Conservation (phyloP, 768 basidiomycete species). For the Xanthoconium stramineum region DNA sequence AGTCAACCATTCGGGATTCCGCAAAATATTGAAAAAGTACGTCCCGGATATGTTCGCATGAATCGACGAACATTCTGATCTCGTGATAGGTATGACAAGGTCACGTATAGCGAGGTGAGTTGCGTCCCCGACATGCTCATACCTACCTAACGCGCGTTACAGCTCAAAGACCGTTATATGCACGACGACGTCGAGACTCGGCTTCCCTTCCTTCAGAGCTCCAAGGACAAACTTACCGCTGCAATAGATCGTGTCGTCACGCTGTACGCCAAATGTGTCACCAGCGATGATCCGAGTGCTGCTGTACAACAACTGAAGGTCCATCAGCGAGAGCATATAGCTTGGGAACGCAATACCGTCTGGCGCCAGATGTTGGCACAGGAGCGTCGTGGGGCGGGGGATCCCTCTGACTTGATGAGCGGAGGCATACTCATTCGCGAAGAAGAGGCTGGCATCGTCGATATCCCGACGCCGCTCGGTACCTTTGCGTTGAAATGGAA, state of each 20-base stretch:
- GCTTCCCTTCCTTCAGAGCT: slow-evolving; percentile 60
- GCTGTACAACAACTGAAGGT: slow-evolving; percentile 83
- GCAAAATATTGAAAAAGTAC: slow-evolving; percentile 94
- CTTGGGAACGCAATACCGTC: slow-evolving; percentile 96
- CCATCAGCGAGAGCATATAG: slow-evolving; percentile 89
- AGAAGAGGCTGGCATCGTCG: slow-evolving; percentile 34
- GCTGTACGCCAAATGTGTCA: slow-evolving; percentile 84
- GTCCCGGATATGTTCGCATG: slow-evolving; percentile 16
- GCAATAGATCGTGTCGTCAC: slow-evolving; percentile 58
- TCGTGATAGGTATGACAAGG: slow-evolving; percentile 86
- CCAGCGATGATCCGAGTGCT: slow-evolving; percentile 59
- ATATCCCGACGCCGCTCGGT: slow-evolving; percentile 64
- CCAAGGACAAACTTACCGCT: slow-evolving; percentile 61
- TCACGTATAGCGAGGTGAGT: slow-evolving; percentile 65
- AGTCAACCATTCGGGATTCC: slow-evolving; percentile 88
- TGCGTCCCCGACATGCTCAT: neutral
- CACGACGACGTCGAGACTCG: slow-evolving; percentile 64
- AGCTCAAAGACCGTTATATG: slow-evolving; percentile 80
- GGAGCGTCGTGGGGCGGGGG: slow-evolving; percentile 57
- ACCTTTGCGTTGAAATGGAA: slow-evolving; percentile 61
- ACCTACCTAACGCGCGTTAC: neutral
- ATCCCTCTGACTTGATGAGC: slow-evolving; percentile 33
- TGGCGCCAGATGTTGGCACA: slow-evolving; percentile 95
- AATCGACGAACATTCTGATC: neutral
- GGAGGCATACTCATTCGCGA: slow-evolving; percentile 48